Base-by-base conservation (phyloP, 345 rosid species). In the Microcos paniculata region DNA sequence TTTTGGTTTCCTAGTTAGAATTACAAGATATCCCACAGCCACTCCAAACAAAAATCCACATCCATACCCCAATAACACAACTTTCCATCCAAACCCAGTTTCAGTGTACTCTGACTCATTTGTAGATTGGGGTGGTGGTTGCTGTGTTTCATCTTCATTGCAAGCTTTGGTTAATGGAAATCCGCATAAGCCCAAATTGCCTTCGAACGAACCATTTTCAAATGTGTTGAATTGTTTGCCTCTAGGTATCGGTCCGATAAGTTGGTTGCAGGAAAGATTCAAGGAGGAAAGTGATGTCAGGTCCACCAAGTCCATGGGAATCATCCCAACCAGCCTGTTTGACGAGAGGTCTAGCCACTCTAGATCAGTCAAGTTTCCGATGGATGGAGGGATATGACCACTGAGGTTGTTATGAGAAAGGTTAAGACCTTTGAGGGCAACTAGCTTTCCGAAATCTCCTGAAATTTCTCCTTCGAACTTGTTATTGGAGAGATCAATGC, bases 401-500 rank as follows among this genome's bases (percentile, higher is more conserved):
- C 6, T 5, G 19, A 74, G 43, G 4, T 24, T 61, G 19, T 74
- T 74, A 43, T 74, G 69, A 46, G 77, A 74, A 49, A 74, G 56
- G 45, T 74, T 74, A 55, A 74, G 69, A 1, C 26, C 70, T 30
- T 21, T 1, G 3, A 74, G 70, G 10, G 53, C 24, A 28, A 9
- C 19, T 28, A 74, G 69, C n/a, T 48, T 19, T 9, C 77, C n/a
- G 2, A 73, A 10, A 6, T 3, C 0, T 26, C 4, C 38, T 3
- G 59, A 70, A 62, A 74, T 74, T 4, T 74, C 3, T 30, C 59
- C 77, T 15, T 45, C 16, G 23, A 71, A 71, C 6, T 21, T 38
- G 46, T 71, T 56, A 1, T 4, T 13, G 0, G 53, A 71, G 64
- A 71, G 49, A 56, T 55, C 75, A 71, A 82, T 76, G 48, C 49